Percentiles rank a stretch among this genome's conserved stretches.
phyloP scores from a whole-genome alignment of 2,329 filamentous ascomycete species.

The Phaeomoniella chlamydospora region DNA sequence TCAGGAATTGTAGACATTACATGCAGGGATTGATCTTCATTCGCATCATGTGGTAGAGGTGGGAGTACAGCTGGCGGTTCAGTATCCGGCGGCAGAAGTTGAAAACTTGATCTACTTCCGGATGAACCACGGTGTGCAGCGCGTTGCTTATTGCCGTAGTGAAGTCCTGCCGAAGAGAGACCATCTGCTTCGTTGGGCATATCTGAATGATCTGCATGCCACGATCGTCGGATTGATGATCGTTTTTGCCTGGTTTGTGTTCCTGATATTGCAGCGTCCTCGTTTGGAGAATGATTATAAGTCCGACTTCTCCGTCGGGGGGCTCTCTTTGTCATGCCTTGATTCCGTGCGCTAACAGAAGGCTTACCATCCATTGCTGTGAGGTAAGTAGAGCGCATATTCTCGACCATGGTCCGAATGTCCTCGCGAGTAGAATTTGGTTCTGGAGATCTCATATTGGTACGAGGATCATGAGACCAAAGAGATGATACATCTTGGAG shows the following conservation, averaged over 20 bases:
- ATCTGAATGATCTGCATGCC: not conserved
- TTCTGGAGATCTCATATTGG: constrained; percentile 9
- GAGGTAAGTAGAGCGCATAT: constrained; percentile 12
- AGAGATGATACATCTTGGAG: constrained; percentile 8
- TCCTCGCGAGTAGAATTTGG: constrained; percentile 9
- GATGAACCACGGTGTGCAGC: not conserved
- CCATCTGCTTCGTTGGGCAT: not conserved
- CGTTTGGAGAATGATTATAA: not conserved
- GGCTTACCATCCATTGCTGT: constrained; percentile 10
- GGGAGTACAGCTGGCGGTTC: not conserved
- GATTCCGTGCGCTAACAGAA: not conserved
- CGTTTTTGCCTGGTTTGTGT: not conserved
- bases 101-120: not conserved
- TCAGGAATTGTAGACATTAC: not conserved
- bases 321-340: not conserved
- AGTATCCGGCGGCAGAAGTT: not conserved
- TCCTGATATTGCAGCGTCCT: no score
- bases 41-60: not conserved
- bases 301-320: not conserved
- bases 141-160: not conserved
- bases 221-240: not conserved
- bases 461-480: constrained; percentile 9
- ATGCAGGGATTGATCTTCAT: not conserved
- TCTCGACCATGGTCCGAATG: constrained; percentile 11
- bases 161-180: not conserved